Base-by-base conservation (phyloP, 371 early-diverging fungal genomes). In the Mucor circinelloides region DNA sequence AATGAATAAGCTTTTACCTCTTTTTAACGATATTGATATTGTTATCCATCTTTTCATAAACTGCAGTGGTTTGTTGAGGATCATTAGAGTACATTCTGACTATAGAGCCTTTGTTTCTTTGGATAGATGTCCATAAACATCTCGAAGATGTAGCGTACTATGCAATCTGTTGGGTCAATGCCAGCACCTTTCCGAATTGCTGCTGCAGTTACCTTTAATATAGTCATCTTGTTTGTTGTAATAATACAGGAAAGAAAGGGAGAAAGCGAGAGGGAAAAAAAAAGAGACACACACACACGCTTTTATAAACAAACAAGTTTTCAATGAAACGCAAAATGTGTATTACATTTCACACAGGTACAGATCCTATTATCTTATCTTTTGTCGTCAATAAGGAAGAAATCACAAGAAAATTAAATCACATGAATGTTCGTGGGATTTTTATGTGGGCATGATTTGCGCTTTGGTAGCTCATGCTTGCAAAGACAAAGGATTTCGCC, bases 11-110 rank as follows among this genome's bases (percentile, higher is more conserved):
- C 30, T 25, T n/a, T 69, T 83, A 91, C 94, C 95, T 85, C 85
- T 93, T 93, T 65, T 90, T 87, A 58, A 97, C 93, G 58, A 94
- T 85, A 67, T 91, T 90, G 64, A 97, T 82, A 85, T 97, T 96
- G 75, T 93, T 89, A 75, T 93, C 94, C 63, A 96, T 94, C 9
- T 23, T 50, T 12, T 50, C 50, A 25, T 50, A 50, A 12, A 19
- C 21, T 0, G 2, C 1, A 21, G 23, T 50, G 12, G 50, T 8
- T 3, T 25, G 8, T 13, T 50, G 50, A 13, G 50, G 10, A 8
- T 50, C 50, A 50, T 23, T 8, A 1, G 50, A 25, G n/a, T 23
- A 50, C 50, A 50, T 7, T 25, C 50, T 7, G 50, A 25, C 10
- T 6, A 2, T 23, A 6, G 48, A 50, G 12, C 12, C 12, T 21